phyloP scores from a whole-genome alignment of 495 filamentous ascomycete genomes.

The Xanthoparmelia taractica region DNA sequence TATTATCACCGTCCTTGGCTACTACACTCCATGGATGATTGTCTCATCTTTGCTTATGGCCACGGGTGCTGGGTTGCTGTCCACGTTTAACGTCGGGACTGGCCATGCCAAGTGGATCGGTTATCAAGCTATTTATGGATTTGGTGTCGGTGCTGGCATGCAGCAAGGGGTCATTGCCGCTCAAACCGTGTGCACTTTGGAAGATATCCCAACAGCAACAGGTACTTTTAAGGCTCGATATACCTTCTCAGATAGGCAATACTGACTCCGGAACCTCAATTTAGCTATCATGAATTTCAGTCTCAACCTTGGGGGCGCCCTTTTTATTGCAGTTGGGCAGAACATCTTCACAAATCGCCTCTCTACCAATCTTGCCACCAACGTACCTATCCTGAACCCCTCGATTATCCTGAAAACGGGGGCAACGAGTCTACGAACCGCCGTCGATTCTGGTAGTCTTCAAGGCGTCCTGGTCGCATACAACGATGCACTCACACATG shows the following conservation, averaged over 20 bases:
- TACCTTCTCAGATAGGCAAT: neutral
- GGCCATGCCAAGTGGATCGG: slow-evolving; percentile 62
- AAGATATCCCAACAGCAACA: slow-evolving; percentile 60
- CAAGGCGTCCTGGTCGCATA: slow-evolving; percentile 57
- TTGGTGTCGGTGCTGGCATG: slow-evolving; percentile 61
- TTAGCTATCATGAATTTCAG: slow-evolving; percentile 52
- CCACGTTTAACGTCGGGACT: slow-evolving; percentile 52
- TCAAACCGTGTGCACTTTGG: slow-evolving; percentile 54
- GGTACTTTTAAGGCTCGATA: slow-evolving; percentile 25
- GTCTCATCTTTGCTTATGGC: slow-evolving; percentile 48
- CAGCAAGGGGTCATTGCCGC: slow-evolving; percentile 61
- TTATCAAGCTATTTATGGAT: slow-evolving; percentile 63
- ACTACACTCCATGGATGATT: slow-evolving; percentile 72
- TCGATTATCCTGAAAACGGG: slow-evolving; percentile 49
- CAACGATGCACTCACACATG: slow-evolving; percentile 57
- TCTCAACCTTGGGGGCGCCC: slow-evolving; percentile 63
- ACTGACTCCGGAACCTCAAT: neutral
- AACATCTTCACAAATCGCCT: slow-evolving; percentile 72
- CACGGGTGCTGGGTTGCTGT: slow-evolving; percentile 63
- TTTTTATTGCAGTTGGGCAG: slow-evolving; percentile 70
- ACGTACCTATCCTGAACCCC: slow-evolving; percentile 47
- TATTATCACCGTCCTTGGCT: slow-evolving; percentile 55
- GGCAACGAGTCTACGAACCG: slow-evolving; percentile 55
- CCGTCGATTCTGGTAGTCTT: slow-evolving; percentile 35
- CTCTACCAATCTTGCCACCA: slow-evolving; percentile 43